Conservation (phyloP, 202 grass and related monocot species). For the Eragrostis tef region DNA sequence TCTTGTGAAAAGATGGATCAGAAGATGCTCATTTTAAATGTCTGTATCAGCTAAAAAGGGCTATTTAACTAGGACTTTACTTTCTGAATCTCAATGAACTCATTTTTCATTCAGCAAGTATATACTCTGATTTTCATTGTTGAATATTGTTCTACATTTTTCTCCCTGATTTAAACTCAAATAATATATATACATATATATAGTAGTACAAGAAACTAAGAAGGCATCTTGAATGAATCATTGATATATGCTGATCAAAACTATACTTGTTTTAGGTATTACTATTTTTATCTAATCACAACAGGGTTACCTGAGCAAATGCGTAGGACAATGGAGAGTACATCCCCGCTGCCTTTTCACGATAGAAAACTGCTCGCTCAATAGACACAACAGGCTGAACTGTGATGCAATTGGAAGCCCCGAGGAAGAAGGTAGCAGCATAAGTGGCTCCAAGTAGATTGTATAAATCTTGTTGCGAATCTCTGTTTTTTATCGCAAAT, state of each 20-base stretch:
- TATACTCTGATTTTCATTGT: background rate
- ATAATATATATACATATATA: background rate
- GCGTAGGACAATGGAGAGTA: slow-evolving; percentile 87
- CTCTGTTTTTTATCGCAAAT: slow-evolving; percentile 48
- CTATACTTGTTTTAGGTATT: background rate
- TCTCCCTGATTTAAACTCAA: background rate
- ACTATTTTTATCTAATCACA: background rate
- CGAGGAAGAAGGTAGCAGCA: slow-evolving; percentile 76
- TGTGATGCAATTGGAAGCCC: slow-evolving; percentile 56
- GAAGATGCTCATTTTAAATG: background rate
- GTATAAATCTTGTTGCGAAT: slow-evolving; percentile 64
- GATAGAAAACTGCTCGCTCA: slow-evolving; percentile 88
- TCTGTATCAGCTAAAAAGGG: background rate
- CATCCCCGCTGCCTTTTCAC: slow-evolving; percentile 88
- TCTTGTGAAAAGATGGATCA: background rate
- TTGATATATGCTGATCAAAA: background rate
- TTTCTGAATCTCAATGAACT: background rate
- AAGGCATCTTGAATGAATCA: background rate
- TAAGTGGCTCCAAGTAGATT: slow-evolving; percentile 83
- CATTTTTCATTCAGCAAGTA: background rate
- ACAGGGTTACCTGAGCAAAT: slow-evolving; percentile 65
- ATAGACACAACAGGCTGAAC: slow-evolving; percentile 76
- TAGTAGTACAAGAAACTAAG: background rate
- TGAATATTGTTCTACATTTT: background rate
- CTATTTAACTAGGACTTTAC: background rate